Evolutionary conservation across 2,329 filamentous ascomycete species (phyloP).

Genomic region (Diaporthe vaccinii): DNA sequence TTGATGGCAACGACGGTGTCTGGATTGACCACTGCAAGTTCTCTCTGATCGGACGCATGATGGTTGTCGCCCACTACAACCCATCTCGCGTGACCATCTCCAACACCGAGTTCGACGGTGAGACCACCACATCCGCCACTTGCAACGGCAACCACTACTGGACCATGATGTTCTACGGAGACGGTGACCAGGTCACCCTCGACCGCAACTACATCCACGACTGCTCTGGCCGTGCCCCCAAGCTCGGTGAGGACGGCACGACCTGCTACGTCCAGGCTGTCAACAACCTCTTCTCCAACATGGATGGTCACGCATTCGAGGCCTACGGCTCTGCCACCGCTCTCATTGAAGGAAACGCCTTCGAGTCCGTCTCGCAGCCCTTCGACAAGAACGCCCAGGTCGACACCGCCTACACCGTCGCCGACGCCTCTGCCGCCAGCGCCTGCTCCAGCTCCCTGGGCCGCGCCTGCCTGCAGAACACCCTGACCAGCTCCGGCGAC

Average conservation of each 20-base stretch:
- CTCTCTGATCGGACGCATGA: slow-evolving; percentile 70
- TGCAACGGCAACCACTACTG: slow-evolving; percentile 74
- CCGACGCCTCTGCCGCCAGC: slow-evolving; percentile 49
- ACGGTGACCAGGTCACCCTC: slow-evolving; percentile 68
- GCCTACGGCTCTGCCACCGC: slow-evolving; percentile 57
- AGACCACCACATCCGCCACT: slow-evolving; percentile 66
- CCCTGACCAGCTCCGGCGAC: slow-evolving; percentile 41
- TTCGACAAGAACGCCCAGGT: slow-evolving; percentile 49
- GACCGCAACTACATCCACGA: slow-evolving; percentile 73
- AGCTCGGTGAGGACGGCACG: slow-evolving; percentile 65
- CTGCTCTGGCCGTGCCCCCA: slow-evolving; percentile 68
- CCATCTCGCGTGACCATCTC: slow-evolving; percentile 70
- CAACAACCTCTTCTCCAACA: slow-evolving; percentile 73
- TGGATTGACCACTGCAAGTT: slow-evolving; percentile 70
- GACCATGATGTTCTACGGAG: slow-evolving; percentile 68
- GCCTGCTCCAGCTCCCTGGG: slow-evolving; percentile 61
- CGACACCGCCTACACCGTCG: slow-evolving; percentile 43
- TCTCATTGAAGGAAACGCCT: slow-evolving; percentile 70
- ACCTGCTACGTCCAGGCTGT: slow-evolving; percentile 67
- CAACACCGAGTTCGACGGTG: slow-evolving; percentile 71
- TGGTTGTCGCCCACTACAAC: slow-evolving; percentile 69
- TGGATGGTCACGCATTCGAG: slow-evolving; percentile 70
- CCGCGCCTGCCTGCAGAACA: slow-evolving; percentile 65
- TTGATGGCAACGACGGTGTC: slow-evolving; percentile 56
- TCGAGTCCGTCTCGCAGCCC: slow-evolving; percentile 64